Evolutionary conservation across 108 stramenopile species (phyloP).

Genomic region (Pseudonitzschia multistriata): DNA sequence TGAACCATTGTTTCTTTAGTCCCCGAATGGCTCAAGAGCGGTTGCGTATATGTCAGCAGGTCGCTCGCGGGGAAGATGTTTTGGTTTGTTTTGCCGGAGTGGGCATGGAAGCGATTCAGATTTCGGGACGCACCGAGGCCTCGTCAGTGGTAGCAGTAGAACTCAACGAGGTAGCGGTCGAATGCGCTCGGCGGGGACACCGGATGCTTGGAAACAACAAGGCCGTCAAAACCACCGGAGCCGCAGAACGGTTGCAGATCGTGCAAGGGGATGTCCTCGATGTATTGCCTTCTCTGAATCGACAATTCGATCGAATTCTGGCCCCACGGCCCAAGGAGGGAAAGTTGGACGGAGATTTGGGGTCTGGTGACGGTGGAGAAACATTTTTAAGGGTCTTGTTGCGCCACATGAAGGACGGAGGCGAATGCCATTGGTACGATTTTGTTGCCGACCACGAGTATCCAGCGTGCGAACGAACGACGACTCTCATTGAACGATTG

Average conservation of each 20-base stretch:
- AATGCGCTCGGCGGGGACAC: slow-evolving; percentile 61
- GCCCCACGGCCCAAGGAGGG: slow-evolving; percentile 88
- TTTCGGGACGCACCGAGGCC: slow-evolving; percentile 79
- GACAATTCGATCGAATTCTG: slow-evolving; percentile 69
- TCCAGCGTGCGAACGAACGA: slow-evolving; percentile 63
- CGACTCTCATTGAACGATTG: slow-evolving; percentile 43
- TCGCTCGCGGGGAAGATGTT: slow-evolving; percentile 79
- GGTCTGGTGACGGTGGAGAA: slow-evolving; percentile 66
- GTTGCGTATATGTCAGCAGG: slow-evolving; percentile 75
- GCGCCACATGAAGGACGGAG: slow-evolving; percentile 65
- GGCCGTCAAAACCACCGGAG: slow-evolving; percentile 67
- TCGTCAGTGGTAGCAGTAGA: slow-evolving; percentile 65
- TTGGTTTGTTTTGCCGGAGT: slow-evolving; percentile 83
- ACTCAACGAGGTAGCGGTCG: slow-evolving; percentile 66
- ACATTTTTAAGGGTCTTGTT: slow-evolving; percentile 59
- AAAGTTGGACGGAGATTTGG: slow-evolving; percentile 73
- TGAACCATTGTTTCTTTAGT: slow-evolving; percentile 80
- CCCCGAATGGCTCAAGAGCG: slow-evolving; percentile 85
- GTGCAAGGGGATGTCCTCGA: slow-evolving; percentile 77
- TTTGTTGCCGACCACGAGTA: slow-evolving; percentile 81
- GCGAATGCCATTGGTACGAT: slow-evolving; percentile 86
- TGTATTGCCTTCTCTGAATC: slow-evolving; percentile 41
- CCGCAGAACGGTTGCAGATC: slow-evolving; percentile 64
- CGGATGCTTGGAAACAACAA: slow-evolving; percentile 78
- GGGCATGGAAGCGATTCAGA: slow-evolving; percentile 83